phyloP scores from a whole-genome alignment of 2,329 filamentous ascomycete genomes.

The Arthrinium phaeospermum region DNA sequence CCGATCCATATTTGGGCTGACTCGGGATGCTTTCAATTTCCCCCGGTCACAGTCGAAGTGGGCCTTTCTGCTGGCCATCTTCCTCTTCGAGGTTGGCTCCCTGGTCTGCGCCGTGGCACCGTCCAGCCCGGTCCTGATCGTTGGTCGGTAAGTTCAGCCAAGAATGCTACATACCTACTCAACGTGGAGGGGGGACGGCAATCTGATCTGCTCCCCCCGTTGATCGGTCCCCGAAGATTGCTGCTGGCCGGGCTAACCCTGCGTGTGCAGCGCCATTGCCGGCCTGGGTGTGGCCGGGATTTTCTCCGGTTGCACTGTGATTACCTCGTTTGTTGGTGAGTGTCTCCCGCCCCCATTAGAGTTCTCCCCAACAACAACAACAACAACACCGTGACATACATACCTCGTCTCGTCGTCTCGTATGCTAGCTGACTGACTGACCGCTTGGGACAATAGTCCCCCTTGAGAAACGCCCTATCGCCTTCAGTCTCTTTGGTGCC shows the following conservation, averaged over 20 bases:
- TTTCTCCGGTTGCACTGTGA: slow-evolving; percentile 36
- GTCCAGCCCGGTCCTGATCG: slow-evolving; percentile 35
- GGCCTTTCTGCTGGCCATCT: slow-evolving; percentile 23
- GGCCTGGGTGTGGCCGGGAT: slow-evolving; percentile 38
- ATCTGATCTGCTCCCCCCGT: neutral
- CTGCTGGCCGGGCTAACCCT: neutral
- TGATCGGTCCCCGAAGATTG: neutral
- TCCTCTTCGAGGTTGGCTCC: slow-evolving; percentile 25
- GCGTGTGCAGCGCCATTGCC: slow-evolving; percentile 29
- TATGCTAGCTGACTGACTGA: slow-evolving; percentile 45
- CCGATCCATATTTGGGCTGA: slow-evolving; percentile 27
- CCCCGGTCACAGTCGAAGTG: slow-evolving; percentile 37
- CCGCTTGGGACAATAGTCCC: slow-evolving; percentile 19
- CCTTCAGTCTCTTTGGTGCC: slow-evolving; percentile 23
- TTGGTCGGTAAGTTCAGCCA: slow-evolving; percentile 28
- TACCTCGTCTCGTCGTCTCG: slow-evolving; percentile 50
- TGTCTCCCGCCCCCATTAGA: slow-evolving; percentile 49
- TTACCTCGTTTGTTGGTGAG: slow-evolving; percentile 27
- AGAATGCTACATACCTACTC: no score
- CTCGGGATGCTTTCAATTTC: slow-evolving; percentile 28
- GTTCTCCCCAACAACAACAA: slow-evolving; percentile 45
- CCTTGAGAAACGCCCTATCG: slow-evolving; percentile 28
- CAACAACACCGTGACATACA: neutral
- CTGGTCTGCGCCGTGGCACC: slow-evolving; percentile 30
- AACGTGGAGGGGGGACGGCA: neutral